Base-by-base conservation (phyloP, 108 stramenopile species). In the Cyclotella atomus region DNA sequence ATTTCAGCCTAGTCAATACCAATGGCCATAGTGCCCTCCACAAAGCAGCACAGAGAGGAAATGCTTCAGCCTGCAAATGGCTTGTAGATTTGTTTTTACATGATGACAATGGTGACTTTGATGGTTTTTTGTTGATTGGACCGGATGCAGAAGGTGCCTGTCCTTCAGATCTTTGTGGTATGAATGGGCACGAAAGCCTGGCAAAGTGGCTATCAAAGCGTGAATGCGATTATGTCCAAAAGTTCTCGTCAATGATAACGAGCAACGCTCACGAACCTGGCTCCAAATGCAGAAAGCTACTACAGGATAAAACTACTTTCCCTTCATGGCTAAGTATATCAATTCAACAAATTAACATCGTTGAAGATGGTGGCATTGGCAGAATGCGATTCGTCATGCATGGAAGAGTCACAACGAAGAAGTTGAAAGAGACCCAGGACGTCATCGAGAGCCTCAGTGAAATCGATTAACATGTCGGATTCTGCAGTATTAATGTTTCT, bases 21-120 rank as follows among this genome's bases (percentile, higher is more conserved):
- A 91, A 93, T 57, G 90, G 90, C 36, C 94, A 95, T 78, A 85
- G 87, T 41, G 79, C 88, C 15, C 55, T 95, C 25, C 94, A 95
- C 76, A 95, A 95, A 65, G 87, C 89, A 15, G 91, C 94, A 8
- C 94, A 95, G 75, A 76, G 94, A 49, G 89, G 89, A 8, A 80
- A 79, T 25, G 45, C 16, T 0, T 56, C 52, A 27, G 84, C 88
- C 15, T 79, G 76, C 55, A 43, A 86, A 38, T 95, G 91, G 91
- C 77, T 90, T 46, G 79, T 77, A 28, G 74, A 83, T 33, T 66
- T 17, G 21, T 70, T 81, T 61, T 59, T 75, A 29, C 30, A 24
- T 25, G 33, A 57, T 49, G 38, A 38, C 0, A 36, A 46, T 46
- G 16, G n/a, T 17, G 50, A 14, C 5, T 29, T 27, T 44, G 25